Conservation (phyloP, 2,329 filamentous ascomycete species). For the Clonostachys sp. region DNA sequence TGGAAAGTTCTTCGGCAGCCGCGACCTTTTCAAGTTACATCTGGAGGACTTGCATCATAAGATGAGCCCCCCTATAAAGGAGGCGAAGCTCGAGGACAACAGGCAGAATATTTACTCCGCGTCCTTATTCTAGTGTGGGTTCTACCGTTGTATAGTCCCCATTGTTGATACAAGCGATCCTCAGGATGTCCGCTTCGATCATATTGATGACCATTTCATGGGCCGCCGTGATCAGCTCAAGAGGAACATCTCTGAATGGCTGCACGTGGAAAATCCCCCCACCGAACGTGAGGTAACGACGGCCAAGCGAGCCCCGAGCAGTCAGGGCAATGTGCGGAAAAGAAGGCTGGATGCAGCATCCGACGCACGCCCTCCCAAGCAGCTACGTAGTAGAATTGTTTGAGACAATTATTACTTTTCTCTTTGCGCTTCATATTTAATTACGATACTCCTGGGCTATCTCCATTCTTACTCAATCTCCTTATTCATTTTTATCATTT, state of each 20-base stretch:
- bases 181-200: slow-evolving; percentile 42
- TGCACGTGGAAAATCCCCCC: slow-evolving; percentile 19
- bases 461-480: no score
- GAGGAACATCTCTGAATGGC: slow-evolving; percentile 51
- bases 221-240: slow-evolving; percentile 37
- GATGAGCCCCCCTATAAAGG: slow-evolving; percentile 19
- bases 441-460: no score
- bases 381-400: no score
- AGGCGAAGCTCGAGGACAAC: slow-evolving; percentile 43
- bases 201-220: slow-evolving; percentile 71
- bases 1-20: slow-evolving; percentile 51
- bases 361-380: no score
- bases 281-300: no score
- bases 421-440: no score
- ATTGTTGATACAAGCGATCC: slow-evolving; percentile 20
- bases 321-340: no score
- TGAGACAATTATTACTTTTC: no score
- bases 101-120: slow-evolving; percentile 62
- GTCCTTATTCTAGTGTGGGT: slow-evolving; percentile 80
- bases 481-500: no score
- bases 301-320: no score
- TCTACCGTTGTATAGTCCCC: slow-evolving; percentile 61
- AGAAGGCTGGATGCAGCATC: no score
- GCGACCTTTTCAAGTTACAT: slow-evolving; percentile 58
- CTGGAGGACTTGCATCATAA: slow-evolving; percentile 45